Conservation (phyloP, 208 protist species). For the Zelonia costaricensis region DNA sequence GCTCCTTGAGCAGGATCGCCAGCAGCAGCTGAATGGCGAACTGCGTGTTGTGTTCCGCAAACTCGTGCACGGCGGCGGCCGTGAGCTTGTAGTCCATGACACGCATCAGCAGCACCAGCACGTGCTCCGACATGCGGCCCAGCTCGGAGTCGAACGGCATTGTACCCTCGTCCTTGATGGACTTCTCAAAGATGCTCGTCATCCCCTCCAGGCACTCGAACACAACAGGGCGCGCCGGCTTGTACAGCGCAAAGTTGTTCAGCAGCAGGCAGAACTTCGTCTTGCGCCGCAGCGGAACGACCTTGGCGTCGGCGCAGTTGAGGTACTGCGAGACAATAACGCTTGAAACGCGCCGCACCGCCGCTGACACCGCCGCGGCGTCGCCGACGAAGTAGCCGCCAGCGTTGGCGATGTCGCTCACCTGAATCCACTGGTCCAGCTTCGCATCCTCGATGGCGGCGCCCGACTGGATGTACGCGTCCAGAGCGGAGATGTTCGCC, state of each 20-base stretch:
- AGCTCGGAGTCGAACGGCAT: constrained; percentile 92
- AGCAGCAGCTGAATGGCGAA: constrained; percentile 92
- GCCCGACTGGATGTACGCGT: constrained; percentile 48
- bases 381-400: constrained; percentile 51
- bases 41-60: constrained; percentile 89
- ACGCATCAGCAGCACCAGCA: constrained; percentile 90
- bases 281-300: constrained; percentile 81
- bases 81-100: constrained; percentile 88
- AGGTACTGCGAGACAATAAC: constrained; percentile 73
- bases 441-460: constrained; percentile 41
- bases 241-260: constrained; percentile 89
- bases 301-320: constrained; percentile 70
- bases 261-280: constrained; percentile 87
- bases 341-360: constrained; percentile 34
- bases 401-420: constrained; percentile 61
- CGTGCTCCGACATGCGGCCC: constrained; percentile 92
- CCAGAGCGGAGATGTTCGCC: constrained; percentile 38
- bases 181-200: constrained; percentile 83
- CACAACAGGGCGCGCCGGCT: constrained; percentile 59
- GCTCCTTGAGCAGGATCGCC: constrained; percentile 91
- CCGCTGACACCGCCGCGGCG: constrained; percentile 32
- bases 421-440: constrained; percentile 69
- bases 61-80: constrained; percentile 88
- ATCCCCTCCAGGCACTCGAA: constrained; percentile 80
- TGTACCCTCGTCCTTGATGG: constrained; percentile 79